Conservation (phyloP, 306 rosid genomes). For the Prunus padus region DNA sequence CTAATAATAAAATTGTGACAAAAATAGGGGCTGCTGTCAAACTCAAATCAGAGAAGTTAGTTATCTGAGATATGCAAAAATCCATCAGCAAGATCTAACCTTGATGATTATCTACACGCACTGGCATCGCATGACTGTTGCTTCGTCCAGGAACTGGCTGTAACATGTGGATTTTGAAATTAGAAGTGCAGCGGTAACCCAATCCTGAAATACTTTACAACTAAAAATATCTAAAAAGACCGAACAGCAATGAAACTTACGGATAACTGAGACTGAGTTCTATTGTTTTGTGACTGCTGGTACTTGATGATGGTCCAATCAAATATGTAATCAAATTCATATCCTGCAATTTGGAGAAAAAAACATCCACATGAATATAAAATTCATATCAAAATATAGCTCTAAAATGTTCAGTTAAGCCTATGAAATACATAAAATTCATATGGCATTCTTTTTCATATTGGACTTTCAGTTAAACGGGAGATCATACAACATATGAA, state of each 20-base stretch:
- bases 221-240: neutral
- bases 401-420: neutral
- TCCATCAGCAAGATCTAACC: constrained; percentile 41
- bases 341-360: constrained; percentile 49
- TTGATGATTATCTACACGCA: constrained; percentile 55
- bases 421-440: neutral
- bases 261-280: constrained; percentile 46
- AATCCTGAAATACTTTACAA: constrained; percentile 12
- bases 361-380: constrained; percentile 8
- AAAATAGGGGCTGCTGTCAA: neutral
- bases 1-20: neutral
- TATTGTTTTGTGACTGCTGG: constrained; percentile 81
- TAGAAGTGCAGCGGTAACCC: constrained; percentile 24
- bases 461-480: neutral
- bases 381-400: neutral
- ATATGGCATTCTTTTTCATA: neutral
- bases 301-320: constrained; percentile 91
- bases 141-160: constrained; percentile 66
- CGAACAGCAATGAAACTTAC: constrained; percentile 48
- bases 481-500: neutral
- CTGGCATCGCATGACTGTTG: constrained; percentile 50
- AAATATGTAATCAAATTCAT: constrained; percentile 79
- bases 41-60: neutral
- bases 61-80: neutral
- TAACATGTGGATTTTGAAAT: constrained; percentile 30